A percentile compares a stretch with the other conserved stretches of the same genome.
Evolutionary conservation across 768 basidiomycete genomes (phyloP).

Genomic region (Mrakia blollopis): DNA sequence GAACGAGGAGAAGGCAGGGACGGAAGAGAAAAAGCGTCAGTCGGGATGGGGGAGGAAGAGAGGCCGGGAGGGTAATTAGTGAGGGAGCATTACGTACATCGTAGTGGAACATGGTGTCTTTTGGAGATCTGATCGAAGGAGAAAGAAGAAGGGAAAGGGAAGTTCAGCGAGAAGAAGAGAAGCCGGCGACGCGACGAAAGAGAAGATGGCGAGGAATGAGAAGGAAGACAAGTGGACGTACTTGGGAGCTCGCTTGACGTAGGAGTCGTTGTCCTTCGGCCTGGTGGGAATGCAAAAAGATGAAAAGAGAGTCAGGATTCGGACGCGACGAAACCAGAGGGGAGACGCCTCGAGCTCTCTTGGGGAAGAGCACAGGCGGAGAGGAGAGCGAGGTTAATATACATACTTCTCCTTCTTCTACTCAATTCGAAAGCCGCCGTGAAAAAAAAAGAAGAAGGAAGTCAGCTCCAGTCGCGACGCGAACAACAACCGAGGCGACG

Average conservation of each 20-base stretch:
- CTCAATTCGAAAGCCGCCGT: neutral
- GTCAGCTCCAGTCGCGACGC: neutral
- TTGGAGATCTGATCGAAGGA: neutral
- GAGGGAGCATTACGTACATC: neutral
- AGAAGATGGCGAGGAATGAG: neutral
- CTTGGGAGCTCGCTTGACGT: slow-evolving; percentile 20
- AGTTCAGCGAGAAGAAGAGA: neutral
- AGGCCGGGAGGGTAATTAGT: neutral
- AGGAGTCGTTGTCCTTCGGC: slow-evolving; percentile 9
- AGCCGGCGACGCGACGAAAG: neutral
- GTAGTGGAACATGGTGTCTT: slow-evolving; percentile 8
- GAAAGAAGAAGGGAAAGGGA: neutral
- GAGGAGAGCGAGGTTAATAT: neutral
- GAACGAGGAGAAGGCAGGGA: neutral
- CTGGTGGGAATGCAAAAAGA: neutral
- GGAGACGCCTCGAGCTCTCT: too few species aligned
- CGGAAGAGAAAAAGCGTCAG: neutral
- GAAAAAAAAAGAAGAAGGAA: neutral
- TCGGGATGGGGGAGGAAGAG: neutral
- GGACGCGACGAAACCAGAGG: neutral
- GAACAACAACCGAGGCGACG: too few species aligned
- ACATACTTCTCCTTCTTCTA: slow-evolving; percentile 7
- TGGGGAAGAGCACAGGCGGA: too few species aligned
- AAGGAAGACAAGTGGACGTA: neutral
- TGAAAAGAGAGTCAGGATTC: neutral